Base-by-base conservation (phyloP, 768 basidiomycete species). In the Russula sp. region DNA sequence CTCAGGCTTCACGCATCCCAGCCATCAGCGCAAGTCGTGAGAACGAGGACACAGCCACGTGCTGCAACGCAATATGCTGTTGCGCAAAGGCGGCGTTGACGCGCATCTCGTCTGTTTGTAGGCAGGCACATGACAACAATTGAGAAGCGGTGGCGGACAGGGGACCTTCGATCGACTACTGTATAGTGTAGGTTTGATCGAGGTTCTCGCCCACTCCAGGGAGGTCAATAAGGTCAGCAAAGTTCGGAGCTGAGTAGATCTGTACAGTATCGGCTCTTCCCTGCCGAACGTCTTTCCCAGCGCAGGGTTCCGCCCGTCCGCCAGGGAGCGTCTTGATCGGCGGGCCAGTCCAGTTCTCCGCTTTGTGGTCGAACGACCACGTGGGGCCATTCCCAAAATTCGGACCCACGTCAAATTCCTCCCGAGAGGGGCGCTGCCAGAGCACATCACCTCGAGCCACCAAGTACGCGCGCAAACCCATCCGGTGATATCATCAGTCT, bases 141-240 rank as follows among this genome's bases (percentile, higher is more conserved):
- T 49, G 37, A 64, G 49, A 45, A 11, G 18, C 10, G 18, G 11
- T 27, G 4, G n/a, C n/a, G n/a, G n/a, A n/a, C n/a, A n/a, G n/a
- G n/a, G n/a, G n/a, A n/a, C n/a, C n/a, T n/a, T n/a, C n/a, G n/a
- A n/a, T n/a, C n/a, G n/a, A n/a, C n/a, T n/a, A n/a, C n/a, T n/a
- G n/a, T n/a, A n/a, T n/a, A n/a, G n/a, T n/a, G n/a, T n/a, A n/a
- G n/a, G n/a, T n/a, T n/a, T n/a, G n/a, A n/a, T n/a, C n/a, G n/a
- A n/a, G n/a, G n/a, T n/a, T n/a, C n/a, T n/a, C n/a, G n/a, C 79
- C 78, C 35, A 81, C 80, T 55, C 74, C 75, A 27, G 79, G 78
- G 1, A 80, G n/a, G n/a, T n/a, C 78, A n/a, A 78, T 59, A 39
- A 70, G 61, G 31, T n/a, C n/a, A n/a, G n/a, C n/a, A n/a, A n/a